Conservation (phyloP, 352 stramenopile species). For the Globisporangium cylindrosporum region DNA sequence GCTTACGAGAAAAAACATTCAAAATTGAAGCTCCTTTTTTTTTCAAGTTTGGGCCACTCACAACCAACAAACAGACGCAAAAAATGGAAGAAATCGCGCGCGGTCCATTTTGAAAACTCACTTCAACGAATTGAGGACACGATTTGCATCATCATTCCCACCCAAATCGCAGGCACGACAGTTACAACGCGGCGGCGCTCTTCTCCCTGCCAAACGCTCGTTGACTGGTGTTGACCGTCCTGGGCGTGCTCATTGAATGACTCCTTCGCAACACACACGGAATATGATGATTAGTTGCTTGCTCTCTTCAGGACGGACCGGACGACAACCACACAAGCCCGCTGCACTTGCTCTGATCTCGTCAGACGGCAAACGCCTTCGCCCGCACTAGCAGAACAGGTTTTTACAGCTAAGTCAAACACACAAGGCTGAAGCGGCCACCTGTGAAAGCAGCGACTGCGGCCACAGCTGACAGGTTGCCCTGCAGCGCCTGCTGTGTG, state of each 20-base stretch:
- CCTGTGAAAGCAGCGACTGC: too few relatives aligned
- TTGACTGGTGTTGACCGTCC: neutral
- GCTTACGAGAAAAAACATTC: neutral
- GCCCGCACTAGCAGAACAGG: too few relatives aligned
- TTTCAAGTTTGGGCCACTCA: neutral
- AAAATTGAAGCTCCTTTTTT: too few relatives aligned
- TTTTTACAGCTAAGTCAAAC: too few relatives aligned
- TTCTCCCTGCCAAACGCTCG: slow-evolving; percentile 1
- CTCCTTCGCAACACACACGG: neutral
- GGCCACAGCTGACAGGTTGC: too few relatives aligned
- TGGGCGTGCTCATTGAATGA: neutral
- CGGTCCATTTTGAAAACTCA: slow-evolving; percentile 4
- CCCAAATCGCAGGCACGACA: slow-evolving; percentile 10
- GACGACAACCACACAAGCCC: too few relatives aligned
- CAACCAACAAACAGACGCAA: neutral
- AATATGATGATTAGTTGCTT: neutral
- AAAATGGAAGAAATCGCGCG: slow-evolving; percentile 3
- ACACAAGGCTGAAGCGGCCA: neutral
- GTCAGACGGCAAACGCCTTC: neutral
- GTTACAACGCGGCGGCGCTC: slow-evolving; percentile 4
- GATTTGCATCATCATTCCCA: neutral
- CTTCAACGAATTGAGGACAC: slow-evolving; percentile 1
- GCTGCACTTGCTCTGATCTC: neutral
- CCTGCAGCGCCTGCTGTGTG: neutral
- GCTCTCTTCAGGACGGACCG: neutral